Base-by-base conservation (phyloP, 441 rosid genomes). In the Bruguiera hainesii region DNA sequence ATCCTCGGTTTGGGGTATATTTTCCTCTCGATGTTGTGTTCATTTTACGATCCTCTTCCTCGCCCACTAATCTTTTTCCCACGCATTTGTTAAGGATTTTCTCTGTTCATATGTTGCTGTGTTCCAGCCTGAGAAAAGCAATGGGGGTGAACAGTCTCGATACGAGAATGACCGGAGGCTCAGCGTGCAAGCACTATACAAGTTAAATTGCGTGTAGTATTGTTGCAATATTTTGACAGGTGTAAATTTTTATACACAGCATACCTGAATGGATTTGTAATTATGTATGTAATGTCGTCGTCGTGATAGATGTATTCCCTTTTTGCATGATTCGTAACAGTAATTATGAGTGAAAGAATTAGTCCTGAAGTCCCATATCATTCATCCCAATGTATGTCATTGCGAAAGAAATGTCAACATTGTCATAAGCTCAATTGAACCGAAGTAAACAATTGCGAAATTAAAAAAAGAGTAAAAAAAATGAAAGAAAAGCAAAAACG, bases 121-220 rank as follows among this genome's bases (percentile, higher is more conserved):
- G 59, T 73, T 66, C 30, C 63, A 18, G 52, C 49, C 37, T 29
- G 33, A 4, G 46, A 19, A 60, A 26, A 49, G 56, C 56, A 31
- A 25, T 15, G 33, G 31, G 46, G 49, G 58, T 39, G 35, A 30
- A 63, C 29, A 64, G 56, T 62, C 66, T 26, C 56, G 42, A 51
- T 68, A 58, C 75, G 50, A 68, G 65, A 57, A 39, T 21, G 65
- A 60, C 21, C 1, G 50, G 11, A 69, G 71, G 68, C 59, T 29
- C 55, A 20, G 83, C 81, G 72, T 75, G 83, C 60, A 78, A 82
- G 81, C 73, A 62, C 80, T 57, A 51, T 46, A 67, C 70, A 51
- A 28, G 53, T 63, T 58, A 63, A 57, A 61, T 63, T 65, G 61
- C 53, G 26, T 58, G 61, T 57, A 60, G 18, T 66, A 57, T 30